These are phyloP conservation scores for Pyrus betulifolia DNA, from an alignment of 306 rosid species.

Conservation along the genomic window DNA sequence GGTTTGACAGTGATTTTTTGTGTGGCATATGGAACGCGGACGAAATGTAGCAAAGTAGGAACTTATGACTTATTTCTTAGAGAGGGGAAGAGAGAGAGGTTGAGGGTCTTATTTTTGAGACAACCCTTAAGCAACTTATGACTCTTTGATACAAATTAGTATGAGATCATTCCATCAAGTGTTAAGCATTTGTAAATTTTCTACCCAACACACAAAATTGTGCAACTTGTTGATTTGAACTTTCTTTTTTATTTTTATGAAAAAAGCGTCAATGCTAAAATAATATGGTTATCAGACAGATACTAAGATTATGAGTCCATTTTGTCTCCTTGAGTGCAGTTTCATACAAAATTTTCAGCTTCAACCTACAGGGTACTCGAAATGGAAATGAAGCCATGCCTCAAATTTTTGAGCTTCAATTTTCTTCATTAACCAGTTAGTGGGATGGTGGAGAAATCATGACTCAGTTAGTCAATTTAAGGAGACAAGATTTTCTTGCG, in stretches of 20 bases:
- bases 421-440: neutral
- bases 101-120: constrained; percentile 18
- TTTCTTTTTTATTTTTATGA: neutral
- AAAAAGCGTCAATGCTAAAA: neutral
- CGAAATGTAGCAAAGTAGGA: constrained; percentile 37
- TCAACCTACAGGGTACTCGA: neutral
- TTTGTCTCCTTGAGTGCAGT: neutral
- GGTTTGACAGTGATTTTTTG: constrained; percentile 36
- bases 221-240: neutral
- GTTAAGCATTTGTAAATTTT: neutral
- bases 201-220: neutral
- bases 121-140: neutral
- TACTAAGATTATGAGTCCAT: neutral
- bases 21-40: constrained; percentile 39
- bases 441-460: constrained; percentile 10
- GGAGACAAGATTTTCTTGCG: neutral
- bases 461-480: neutral
- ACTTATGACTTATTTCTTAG: neutral
- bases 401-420: neutral
- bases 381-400: neutral
- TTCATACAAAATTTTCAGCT: neutral
- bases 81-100: neutral
- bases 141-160: neutral
- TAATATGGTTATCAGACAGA: too few relatives aligned
- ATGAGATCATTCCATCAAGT: neutral